Evolutionary conservation across 139 green algal species (phyloP).

Genomic region (Trebouxia sp.): DNA sequence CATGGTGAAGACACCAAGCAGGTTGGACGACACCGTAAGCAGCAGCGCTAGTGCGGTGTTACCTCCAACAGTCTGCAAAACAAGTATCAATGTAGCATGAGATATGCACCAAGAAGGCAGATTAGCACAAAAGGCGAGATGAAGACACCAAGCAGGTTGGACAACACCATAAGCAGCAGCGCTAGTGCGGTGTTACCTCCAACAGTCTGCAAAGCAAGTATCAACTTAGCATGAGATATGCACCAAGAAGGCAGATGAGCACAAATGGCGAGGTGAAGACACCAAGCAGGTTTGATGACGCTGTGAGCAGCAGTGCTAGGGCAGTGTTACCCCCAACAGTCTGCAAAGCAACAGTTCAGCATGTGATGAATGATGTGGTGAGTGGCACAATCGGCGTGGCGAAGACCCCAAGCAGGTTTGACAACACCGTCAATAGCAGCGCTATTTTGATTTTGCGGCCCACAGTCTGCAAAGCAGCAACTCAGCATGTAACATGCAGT

Average conservation of each 20-base stretch:
- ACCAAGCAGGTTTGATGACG: background rate
- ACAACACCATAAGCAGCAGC: background rate
- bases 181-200: slow-evolving; percentile 36
- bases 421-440: background rate
- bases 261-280: slow-evolving; percentile 25
- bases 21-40: slow-evolving; percentile 73
- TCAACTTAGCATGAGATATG: too few relatives aligned
- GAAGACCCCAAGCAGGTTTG: background rate
- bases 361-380: slow-evolving; percentile 46
- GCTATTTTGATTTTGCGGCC: slow-evolving; percentile 33
- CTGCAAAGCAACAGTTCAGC: background rate
- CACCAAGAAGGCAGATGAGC: slow-evolving; percentile 55
- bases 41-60: slow-evolving; percentile 79
- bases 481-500: too few relatives aligned
- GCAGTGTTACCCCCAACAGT: slow-evolving; percentile 37
- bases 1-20: slow-evolving; percentile 74
- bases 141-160: background rate
- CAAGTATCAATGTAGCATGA: too few relatives aligned
- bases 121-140: slow-evolving; percentile 43
- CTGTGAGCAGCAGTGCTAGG: background rate
- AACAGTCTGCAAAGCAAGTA: background rate
- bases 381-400: slow-evolving; percentile 42
- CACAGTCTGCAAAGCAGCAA: background rate
- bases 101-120: slow-evolving; percentile 49
- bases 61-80: slow-evolving; percentile 48